Conservation (phyloP, 306 rosid genomes). For the Rosa persica region DNA sequence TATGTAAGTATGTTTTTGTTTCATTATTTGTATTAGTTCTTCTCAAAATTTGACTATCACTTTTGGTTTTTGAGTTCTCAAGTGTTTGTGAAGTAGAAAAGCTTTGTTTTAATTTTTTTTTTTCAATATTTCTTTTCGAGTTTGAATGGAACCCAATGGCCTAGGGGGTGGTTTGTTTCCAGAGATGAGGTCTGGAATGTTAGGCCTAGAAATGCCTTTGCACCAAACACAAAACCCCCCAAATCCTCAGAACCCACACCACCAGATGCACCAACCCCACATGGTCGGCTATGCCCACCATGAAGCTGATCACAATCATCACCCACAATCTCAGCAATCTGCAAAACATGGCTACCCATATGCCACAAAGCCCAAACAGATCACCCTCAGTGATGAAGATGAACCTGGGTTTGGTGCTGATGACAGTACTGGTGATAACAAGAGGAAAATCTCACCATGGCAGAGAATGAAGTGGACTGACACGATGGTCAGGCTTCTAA, state of each 20-base stretch:
- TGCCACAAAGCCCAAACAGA: constrained; percentile 43
- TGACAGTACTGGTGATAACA: constrained; percentile 51
- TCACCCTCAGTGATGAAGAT: constrained; percentile 68
- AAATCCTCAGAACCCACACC: constrained; percentile 51
- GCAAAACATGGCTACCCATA: constrained; percentile 42
- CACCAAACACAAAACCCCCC: constrained; percentile 47
- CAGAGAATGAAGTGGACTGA: constrained; percentile 99
- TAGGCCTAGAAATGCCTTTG: constrained; percentile 61
- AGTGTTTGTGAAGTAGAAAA: neutral
- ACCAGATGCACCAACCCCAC: constrained; percentile 39
- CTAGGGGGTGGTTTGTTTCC: constrained; percentile 62
- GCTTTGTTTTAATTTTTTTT: neutral
- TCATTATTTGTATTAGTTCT: constrained; percentile 3
- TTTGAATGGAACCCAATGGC: constrained; percentile 62
- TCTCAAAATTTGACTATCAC: neutral
- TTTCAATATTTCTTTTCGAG: neutral
- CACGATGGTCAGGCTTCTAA: constrained; percentile 74
- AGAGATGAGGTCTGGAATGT: constrained; percentile 49
- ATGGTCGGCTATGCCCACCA: constrained; percentile 50
- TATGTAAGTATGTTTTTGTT: constrained; percentile 28
- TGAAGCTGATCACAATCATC: constrained; percentile 41
- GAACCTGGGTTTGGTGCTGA: constrained; percentile 52
- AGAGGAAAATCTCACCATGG: constrained; percentile 79
- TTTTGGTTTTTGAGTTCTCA: neutral
- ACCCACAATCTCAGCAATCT: constrained; percentile 40